Percentiles rank a stretch among this genome's conserved stretches.
phyloP scores from a whole-genome alignment of 2,329 filamentous ascomycete genomes.

The Nigrospora oryzae region DNA sequence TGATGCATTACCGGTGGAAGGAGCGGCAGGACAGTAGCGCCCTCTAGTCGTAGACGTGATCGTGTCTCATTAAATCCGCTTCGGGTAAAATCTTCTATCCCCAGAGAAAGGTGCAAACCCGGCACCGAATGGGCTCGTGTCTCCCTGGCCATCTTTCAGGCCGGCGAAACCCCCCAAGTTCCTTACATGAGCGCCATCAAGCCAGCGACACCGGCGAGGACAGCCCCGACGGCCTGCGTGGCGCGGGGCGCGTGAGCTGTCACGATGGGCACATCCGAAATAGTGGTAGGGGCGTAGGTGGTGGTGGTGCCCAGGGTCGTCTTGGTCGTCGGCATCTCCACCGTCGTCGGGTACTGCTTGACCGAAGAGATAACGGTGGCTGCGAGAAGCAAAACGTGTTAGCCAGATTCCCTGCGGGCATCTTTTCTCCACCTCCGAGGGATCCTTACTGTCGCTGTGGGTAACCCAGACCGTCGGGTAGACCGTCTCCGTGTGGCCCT shows the following conservation, averaged over 20 bases:
- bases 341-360: conserved; percentile 11
- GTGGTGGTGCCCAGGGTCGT: neutral
- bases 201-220: conserved; percentile 18
- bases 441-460: conserved; percentile 20
- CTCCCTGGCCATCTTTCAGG: neutral
- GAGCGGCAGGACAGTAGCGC: too few relatives aligned
- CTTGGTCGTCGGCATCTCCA: conserved; percentile 10
- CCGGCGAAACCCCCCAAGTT: neutral
- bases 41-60: neutral
- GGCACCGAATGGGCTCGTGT: neutral
- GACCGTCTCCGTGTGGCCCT: conserved; percentile 22
- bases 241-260: conserved; percentile 9
- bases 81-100: neutral
- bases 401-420: too few relatives aligned
- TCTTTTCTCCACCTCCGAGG: conserved; percentile 16
- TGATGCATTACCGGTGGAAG: too few relatives aligned
- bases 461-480: conserved; percentile 22
- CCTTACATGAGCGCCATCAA: conserved; percentile 15
- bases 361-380: conserved; percentile 22
- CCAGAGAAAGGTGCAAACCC: neutral
- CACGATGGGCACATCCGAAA: conserved; percentile 3
- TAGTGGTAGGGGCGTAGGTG: conserved; percentile 1
- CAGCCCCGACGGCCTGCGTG: conserved; percentile 13
- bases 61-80: neutral
- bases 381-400: neutral